Conservation (phyloP, 495 filamentous ascomycete species). For the Penicillium cosmopolitanum region DNA sequence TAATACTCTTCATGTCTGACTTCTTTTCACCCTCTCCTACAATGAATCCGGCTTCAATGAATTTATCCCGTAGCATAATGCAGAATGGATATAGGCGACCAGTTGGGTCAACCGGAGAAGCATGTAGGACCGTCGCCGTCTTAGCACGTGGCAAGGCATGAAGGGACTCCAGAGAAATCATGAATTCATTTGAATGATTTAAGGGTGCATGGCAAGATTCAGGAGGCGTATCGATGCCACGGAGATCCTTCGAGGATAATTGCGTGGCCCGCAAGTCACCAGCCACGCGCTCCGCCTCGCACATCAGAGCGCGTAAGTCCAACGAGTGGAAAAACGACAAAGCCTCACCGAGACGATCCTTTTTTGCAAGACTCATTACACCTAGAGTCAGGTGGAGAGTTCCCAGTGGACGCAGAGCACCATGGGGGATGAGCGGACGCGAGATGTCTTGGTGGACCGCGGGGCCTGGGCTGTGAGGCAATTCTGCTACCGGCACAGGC, state of each 20-base stretch:
- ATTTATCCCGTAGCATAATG: slow-evolving; percentile 58
- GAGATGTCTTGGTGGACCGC: slow-evolving; percentile 16
- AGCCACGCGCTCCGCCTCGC: slow-evolving; percentile 25
- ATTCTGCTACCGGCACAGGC: slow-evolving; percentile 15
- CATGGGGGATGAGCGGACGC: slow-evolving; percentile 49
- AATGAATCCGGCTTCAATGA: slow-evolving; percentile 66
- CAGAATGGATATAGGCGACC: slow-evolving; percentile 65
- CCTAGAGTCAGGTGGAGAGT: slow-evolving; percentile 86
- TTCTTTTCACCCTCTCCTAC: slow-evolving; percentile 45
- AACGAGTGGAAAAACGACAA: slow-evolving; percentile 56
- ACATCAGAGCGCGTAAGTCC: slow-evolving; percentile 55
- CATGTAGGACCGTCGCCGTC: slow-evolving; percentile 56
- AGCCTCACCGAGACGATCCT: slow-evolving; percentile 61
- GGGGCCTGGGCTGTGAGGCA: background rate
- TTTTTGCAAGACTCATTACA: slow-evolving; percentile 74
- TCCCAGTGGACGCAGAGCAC: slow-evolving; percentile 74
- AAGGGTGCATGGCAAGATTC: background rate
- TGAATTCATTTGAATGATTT: slow-evolving; percentile 19
- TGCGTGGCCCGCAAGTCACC: slow-evolving; percentile 1
- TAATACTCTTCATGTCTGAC: background rate
- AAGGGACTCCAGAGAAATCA: slow-evolving; percentile 43
- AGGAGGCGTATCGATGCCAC: background rate
- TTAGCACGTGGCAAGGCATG: slow-evolving; percentile 38
- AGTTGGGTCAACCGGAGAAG: slow-evolving; percentile 58
- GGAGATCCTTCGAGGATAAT: background rate